Evolutionary conservation across 2,329 filamentous ascomycete species (phyloP), one percentile per base, ranked within the genome.

Genomic region (Verticillium nubilum): DNA sequence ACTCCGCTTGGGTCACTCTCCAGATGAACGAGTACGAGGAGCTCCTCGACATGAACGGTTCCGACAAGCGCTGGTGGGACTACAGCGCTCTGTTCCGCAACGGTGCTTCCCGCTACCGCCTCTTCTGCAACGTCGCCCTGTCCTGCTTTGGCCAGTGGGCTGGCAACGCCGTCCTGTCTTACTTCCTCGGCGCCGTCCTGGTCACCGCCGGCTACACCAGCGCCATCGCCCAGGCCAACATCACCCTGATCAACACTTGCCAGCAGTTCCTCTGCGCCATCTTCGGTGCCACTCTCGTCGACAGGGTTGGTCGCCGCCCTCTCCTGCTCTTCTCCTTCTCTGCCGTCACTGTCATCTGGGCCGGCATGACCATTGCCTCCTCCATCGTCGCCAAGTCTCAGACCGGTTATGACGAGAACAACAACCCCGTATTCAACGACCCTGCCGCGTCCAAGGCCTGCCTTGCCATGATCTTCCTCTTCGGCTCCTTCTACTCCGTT

Each of bases 381-480:
- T 69, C 75, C 7, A 69, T 71, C n/a, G 73, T 76, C 58, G 65
- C 66, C 55, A 67, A 67, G 47, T 73, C 71, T 2, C 68, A 69
- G 31, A 63, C 64, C 10, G 70, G 70, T 26, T 58, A 67, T 26
- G 66, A 70, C 58, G 64, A 63, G 0, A 62, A 70, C 27, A 73
- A 61, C 1, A 63, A 67, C 0, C 57, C 65, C 3, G 60, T 62
- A 42, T 61, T 62, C 67, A 69, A 63, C 60, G 78, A 76, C 67
- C 42, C 68, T 9, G 63, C 72, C 5, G 76, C 77, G 1, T 76
- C 76, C 25, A 75, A 78, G 50, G 80, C 79, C 0, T 74, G 77
- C 6, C 69, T 84, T 15, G 80, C 78, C 25, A 78, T 83, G 66
- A 79, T 84, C 57, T 85, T 83, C 70, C 70, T 85, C 42, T 83